phyloP scores from a whole-genome alignment of 768 basidiomycete species.

The Favolaschia claudopus region DNA sequence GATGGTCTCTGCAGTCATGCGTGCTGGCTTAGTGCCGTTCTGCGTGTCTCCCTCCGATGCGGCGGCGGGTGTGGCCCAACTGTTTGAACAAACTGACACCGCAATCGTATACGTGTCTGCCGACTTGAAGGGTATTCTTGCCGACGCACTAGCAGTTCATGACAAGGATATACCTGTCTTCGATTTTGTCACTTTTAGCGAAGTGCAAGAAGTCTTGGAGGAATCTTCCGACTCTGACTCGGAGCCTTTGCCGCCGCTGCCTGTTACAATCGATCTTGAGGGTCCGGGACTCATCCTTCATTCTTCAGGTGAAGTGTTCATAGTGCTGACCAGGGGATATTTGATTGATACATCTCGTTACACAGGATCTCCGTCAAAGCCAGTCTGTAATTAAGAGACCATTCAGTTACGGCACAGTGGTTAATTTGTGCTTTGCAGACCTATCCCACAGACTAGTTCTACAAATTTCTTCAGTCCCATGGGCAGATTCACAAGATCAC shows the following conservation, averaged over 20 bases:
- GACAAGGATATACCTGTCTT: neutral
- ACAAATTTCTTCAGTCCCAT: neutral
- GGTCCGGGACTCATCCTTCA: neutral
- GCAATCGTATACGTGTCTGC: constrained; percentile 9
- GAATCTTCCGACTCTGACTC: neutral
- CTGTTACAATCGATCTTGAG: neutral
- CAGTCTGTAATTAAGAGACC: constrained; percentile 7
- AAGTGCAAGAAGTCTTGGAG: neutral
- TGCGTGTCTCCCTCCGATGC: constrained; percentile 47
- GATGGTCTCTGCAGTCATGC: constrained; percentile 23
- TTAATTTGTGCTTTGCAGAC: neutral
- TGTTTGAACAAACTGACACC: constrained; percentile 26
- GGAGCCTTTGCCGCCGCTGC: neutral
- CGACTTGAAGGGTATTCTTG: neutral
- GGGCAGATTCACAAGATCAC: constrained; percentile 2
- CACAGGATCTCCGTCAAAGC: constrained; percentile 17
- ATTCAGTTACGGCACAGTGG: neutral
- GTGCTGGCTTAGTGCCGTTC: constrained; percentile 33
- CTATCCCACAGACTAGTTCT: constrained; percentile 9
- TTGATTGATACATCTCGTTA: neutral
- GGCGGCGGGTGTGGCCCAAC: constrained; percentile 35
- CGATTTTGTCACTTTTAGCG: neutral
- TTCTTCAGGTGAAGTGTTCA: neutral
- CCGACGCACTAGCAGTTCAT: neutral
- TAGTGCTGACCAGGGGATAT: neutral